A percentile compares a stretch with the other conserved stretches of the same genome.
phyloP scores from a whole-genome alignment of 805 yeast species.

The Crinitomyces ghanaensis region DNA sequence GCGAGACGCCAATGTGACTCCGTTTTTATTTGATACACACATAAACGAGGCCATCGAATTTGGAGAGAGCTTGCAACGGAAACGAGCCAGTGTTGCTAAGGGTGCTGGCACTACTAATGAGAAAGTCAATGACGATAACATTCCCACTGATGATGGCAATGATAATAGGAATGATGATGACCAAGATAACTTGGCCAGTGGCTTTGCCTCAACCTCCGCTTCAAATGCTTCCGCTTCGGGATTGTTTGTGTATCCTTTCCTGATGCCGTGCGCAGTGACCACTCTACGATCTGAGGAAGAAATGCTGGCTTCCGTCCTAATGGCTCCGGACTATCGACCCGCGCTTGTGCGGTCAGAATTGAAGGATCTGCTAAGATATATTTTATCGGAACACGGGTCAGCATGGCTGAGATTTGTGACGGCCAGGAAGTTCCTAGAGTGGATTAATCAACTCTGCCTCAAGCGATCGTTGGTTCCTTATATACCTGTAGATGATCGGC shows the following conservation, averaged over 20 bases:
- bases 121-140: neutral
- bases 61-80: constrained; percentile 4
- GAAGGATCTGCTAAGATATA: constrained; percentile 10
- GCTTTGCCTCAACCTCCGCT: too few relatives aligned
- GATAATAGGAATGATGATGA: constrained; percentile 1
- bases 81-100: too few relatives aligned
- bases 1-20: constrained; percentile 11
- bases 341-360: constrained; percentile 15
- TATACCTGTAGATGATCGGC: too few relatives aligned
- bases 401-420: constrained; percentile 18
- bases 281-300: constrained; percentile 10
- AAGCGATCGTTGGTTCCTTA: too few relatives aligned
- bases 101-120: constrained; percentile 1
- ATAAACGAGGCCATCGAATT: constrained; percentile 13
- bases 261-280: constrained; percentile 14
- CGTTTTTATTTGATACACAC: constrained; percentile 14
- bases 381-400: constrained; percentile 20
- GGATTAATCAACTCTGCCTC: too few relatives aligned
- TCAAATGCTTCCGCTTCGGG: neutral
- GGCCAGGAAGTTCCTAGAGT: constrained; percentile 16
- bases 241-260: constrained; percentile 10
- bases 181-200: too few relatives aligned
- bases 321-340: constrained; percentile 16
- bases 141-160: neutral
- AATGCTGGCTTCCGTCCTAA: constrained; percentile 19